Conservation (phyloP, 129 eudicot species). For the Dittrichia graveolens region DNA sequence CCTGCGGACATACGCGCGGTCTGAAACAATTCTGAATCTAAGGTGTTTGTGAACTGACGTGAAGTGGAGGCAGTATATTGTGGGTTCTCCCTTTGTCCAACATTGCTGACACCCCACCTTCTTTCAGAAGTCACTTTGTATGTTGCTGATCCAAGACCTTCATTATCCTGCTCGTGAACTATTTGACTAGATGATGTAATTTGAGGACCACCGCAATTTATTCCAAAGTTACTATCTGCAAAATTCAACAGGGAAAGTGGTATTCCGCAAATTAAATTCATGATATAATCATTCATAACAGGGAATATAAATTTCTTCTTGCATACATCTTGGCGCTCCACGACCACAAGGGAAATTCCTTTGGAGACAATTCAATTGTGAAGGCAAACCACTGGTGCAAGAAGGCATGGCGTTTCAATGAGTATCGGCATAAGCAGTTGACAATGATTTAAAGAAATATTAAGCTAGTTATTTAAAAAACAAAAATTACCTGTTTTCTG, state of each 20-base stretch:
- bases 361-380: slow-evolving; percentile 75
- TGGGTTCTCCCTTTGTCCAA: slow-evolving; percentile 53
- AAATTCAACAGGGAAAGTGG: not conserved
- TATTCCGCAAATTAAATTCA: not conserved
- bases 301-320: slow-evolving; percentile 1
- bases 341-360: slow-evolving; percentile 68
- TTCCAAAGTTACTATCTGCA: slow-evolving; percentile 70
- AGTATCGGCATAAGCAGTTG: not conserved
- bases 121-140: slow-evolving; percentile 43
- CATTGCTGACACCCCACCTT: slow-evolving; percentile 94
- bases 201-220: slow-evolving; percentile 70
- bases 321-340: slow-evolving; percentile 66
- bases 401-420: not conserved
- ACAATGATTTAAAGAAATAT: not conserved
- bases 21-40: slow-evolving; percentile 74
- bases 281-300: not conserved
- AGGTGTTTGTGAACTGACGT: slow-evolving; percentile 52
- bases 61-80: slow-evolving; percentile 24
- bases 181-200: slow-evolving; percentile 41
- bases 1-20: slow-evolving; percentile 76
- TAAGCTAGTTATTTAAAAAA: not conserved
- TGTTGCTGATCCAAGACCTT: slow-evolving; percentile 65
- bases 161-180: slow-evolving; percentile 53
- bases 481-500: slow-evolving; percentile 50
- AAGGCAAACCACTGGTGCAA: slow-evolving; percentile 43